phyloP scores from a whole-genome alignment of 2,329 filamentous ascomycete genomes.

The Chrysoporthe deuterocubensis region DNA sequence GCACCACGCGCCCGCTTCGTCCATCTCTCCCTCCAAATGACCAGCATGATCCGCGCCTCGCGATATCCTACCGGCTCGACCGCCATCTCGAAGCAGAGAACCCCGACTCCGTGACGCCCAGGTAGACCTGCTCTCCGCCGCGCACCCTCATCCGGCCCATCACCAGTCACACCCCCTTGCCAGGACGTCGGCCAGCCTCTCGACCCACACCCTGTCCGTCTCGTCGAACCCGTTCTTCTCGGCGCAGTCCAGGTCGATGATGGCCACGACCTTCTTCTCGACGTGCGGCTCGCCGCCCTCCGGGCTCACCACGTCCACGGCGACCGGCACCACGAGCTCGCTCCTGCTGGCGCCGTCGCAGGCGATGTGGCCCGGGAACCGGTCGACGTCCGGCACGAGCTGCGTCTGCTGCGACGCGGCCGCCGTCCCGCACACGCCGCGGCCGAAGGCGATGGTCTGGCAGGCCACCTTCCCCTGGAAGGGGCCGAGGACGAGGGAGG shows the following conservation, averaged over 20 bases:
- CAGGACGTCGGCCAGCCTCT: constrained; percentile 66
- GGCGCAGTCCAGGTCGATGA: constrained; percentile 75
- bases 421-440: constrained; percentile 76
- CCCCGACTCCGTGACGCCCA: too few relatives aligned
- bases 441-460: constrained; percentile 74
- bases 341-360: constrained; percentile 77
- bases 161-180: constrained; percentile 69
- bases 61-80: too few relatives aligned
- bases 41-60: too few relatives aligned
- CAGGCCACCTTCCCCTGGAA: constrained; percentile 83
- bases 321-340: constrained; percentile 80
- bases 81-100: too few relatives aligned
- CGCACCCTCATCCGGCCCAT: constrained; percentile 7
- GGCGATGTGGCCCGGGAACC: constrained; percentile 80
- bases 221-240: constrained; percentile 69
- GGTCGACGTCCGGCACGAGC: constrained; percentile 70
- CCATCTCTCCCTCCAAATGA: too few relatives aligned
- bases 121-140: too few relatives aligned
- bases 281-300: constrained; percentile 32
- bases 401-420: constrained; percentile 65
- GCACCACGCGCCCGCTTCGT: too few relatives aligned
- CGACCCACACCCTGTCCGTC: constrained; percentile 67
- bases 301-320: constrained; percentile 41
- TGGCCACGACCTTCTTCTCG: constrained; percentile 53
- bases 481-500: constrained; percentile 73